These are phyloP conservation scores for Cryptococcus amylolentus DNA, from an alignment of 1,284 basidiomycete genomes.

Conservation along the genomic window DNA sequence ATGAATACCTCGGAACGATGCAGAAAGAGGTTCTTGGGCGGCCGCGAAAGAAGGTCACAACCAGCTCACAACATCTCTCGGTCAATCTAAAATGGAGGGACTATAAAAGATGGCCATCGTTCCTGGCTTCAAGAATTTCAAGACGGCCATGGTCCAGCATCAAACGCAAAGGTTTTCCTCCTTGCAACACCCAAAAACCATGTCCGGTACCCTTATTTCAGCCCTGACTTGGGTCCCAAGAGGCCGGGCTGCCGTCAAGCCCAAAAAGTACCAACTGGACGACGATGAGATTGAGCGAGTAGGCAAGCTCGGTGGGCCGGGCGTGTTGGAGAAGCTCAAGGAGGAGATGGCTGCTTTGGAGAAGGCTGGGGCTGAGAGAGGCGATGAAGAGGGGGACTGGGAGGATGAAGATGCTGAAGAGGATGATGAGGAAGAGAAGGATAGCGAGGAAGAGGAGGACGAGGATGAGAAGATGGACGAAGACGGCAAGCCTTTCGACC, in stretches of 20 bases:
- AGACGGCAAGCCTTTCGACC: conserved; percentile 52
- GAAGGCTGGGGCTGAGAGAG: conserved; percentile 59
- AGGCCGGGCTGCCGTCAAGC: conserved; percentile 71
- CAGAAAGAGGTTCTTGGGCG: no score
- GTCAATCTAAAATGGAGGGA: neutral
- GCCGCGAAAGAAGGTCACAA: no score
- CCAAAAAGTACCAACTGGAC: conserved; percentile 85
- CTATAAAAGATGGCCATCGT: neutral
- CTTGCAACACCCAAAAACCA: conserved; percentile 12
- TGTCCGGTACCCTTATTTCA: conserved; percentile 55
- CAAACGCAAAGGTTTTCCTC: neutral
- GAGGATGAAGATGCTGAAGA: conserved; percentile 25
- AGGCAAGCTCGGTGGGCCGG: conserved; percentile 75
- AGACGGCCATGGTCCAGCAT: no score
- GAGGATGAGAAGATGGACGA: conserved; percentile 56
- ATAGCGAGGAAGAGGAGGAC: conserved; percentile 56
- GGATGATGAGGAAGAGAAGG: conserved; percentile 33
- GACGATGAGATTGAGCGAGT: conserved; percentile 88
- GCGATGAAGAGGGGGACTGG: conserved; percentile 61
- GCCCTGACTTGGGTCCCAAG: conserved; percentile 71
- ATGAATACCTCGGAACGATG: no score
- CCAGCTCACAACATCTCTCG: no score
- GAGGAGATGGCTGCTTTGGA: conserved; percentile 70
- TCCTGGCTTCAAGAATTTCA: neutral
- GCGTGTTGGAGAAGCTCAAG: conserved; percentile 77